These are phyloP conservation scores for Chaetomiaceae sp. DNA, from an alignment of 2,329 filamentous ascomycete species.

Conservation along the genomic window DNA sequence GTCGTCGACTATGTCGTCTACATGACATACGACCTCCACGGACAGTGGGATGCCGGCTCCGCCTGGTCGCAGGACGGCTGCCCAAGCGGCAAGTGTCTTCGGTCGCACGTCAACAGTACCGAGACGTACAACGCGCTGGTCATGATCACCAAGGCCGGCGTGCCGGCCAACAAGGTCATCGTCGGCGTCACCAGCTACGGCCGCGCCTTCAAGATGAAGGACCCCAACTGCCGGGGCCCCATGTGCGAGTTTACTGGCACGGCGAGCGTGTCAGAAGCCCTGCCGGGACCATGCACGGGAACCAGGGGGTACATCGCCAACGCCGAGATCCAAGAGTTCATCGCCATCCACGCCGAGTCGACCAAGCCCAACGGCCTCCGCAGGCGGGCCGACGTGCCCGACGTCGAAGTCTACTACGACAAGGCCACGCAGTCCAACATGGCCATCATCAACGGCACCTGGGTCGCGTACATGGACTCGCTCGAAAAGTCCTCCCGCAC, in stretches of 20 bases:
- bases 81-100: slow-evolving; percentile 22
- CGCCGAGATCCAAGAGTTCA: slow-evolving; percentile 6
- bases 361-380: no score
- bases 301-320: neutral
- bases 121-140: neutral
- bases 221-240: neutral
- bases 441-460: neutral
- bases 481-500: no score
- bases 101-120: slow-evolving; percentile 17
- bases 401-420: neutral
- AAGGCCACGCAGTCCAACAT: neutral
- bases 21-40: slow-evolving; percentile 37
- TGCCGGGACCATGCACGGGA: neutral
- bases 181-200: slow-evolving; percentile 8
- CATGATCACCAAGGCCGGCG: slow-evolving; percentile 6
- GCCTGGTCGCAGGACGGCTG: slow-evolving; percentile 25
- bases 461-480: no score
- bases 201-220: neutral
- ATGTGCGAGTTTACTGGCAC: neutral
- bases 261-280: neutral
- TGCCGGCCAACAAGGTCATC: neutral
- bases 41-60: slow-evolving; percentile 29
- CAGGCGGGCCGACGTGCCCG: neutral
- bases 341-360: neutral
- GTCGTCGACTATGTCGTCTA: slow-evolving; percentile 32